These are phyloP conservation scores for Nothophoma quercina DNA, from an alignment of 2,329 filamentous ascomycete genomes.

Conservation along the genomic window DNA sequence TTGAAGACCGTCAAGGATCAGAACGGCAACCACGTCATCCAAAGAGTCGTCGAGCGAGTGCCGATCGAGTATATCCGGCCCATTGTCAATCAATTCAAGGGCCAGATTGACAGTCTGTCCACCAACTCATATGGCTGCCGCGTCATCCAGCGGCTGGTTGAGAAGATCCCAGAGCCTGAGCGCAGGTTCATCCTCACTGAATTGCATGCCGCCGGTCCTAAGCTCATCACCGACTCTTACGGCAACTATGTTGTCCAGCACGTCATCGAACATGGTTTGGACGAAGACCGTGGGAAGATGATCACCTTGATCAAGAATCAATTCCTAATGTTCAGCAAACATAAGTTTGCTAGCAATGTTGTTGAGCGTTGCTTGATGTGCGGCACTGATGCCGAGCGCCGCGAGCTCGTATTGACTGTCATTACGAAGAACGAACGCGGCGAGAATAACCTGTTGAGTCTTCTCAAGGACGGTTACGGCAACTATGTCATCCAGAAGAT, in stretches of 20 bases:
- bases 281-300: constrained; percentile 75
- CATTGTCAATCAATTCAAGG: constrained; percentile 81
- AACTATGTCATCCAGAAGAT: constrained; percentile 98
- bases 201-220: constrained; percentile 74
- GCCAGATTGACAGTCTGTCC: constrained; percentile 76
- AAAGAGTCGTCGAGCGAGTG: constrained; percentile 86
- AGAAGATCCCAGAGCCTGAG: constrained; percentile 77
- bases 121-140: constrained; percentile 88
- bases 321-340: constrained; percentile 80
- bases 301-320: constrained; percentile 76
- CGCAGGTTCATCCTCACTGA: constrained; percentile 77
- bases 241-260: constrained; percentile 98
- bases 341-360: constrained; percentile 97
- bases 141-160: constrained; percentile 90
- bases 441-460: constrained; percentile 71
- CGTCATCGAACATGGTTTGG: constrained; percentile 79
- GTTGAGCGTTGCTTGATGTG: constrained; percentile 89
- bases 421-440: constrained; percentile 66
- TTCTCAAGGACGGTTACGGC: constrained; percentile 91
- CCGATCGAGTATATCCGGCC: constrained; percentile 82
- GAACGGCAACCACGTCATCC: constrained; percentile 96
- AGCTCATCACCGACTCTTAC: constrained; percentile 84
- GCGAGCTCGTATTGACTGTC: constrained; percentile 65
- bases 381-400: constrained; percentile 73
- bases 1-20: constrained; percentile 81